Evolutionary conservation across 768 basidiomycete species (phyloP).

Genomic region (Amanita rubescens): DNA sequence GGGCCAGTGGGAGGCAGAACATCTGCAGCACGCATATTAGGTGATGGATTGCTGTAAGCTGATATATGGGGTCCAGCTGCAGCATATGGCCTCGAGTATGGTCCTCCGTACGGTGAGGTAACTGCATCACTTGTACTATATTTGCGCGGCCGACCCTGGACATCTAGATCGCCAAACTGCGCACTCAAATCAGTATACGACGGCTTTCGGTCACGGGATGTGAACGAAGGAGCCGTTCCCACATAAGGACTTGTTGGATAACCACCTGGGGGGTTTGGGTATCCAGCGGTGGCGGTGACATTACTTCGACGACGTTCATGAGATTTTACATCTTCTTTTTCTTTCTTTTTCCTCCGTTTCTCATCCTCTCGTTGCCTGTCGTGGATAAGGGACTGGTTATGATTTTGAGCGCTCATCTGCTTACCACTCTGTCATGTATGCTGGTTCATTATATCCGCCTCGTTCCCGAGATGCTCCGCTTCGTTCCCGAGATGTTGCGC

Average conservation of each 20-base stretch:
- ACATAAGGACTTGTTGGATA: slow-evolving; percentile 10
- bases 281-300: slow-evolving; percentile 27
- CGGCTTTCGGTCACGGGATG: not conserved
- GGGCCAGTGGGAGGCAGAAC: slow-evolving; percentile 21
- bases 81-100: slow-evolving; percentile 12
- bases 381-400: not conserved
- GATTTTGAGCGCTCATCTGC: not conserved
- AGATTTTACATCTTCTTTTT: slow-evolving; percentile 36
- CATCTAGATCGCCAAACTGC: slow-evolving; percentile 35
- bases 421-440: slow-evolving; percentile 41
- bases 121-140: slow-evolving; percentile 35
- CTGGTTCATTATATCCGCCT: slow-evolving; percentile 29
- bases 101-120: too few relatives aligned
- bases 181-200: slow-evolving; percentile 24
- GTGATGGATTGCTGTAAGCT: slow-evolving; percentile 32
- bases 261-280: slow-evolving; percentile 20
- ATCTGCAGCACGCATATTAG: slow-evolving; percentile 42
- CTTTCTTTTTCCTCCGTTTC: slow-evolving; percentile 36
- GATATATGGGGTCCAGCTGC: slow-evolving; percentile 26
- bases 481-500: slow-evolving; percentile 48
- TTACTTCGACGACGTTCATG: slow-evolving; percentile 56
- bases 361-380: slow-evolving; percentile 42
- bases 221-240: slow-evolving; percentile 9
- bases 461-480: slow-evolving; percentile 48
- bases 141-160: slow-evolving; percentile 35